These are phyloP conservation scores for Didymella glomerata DNA, from an alignment of 2,329 filamentous ascomycete species.

Conservation along the genomic window DNA sequence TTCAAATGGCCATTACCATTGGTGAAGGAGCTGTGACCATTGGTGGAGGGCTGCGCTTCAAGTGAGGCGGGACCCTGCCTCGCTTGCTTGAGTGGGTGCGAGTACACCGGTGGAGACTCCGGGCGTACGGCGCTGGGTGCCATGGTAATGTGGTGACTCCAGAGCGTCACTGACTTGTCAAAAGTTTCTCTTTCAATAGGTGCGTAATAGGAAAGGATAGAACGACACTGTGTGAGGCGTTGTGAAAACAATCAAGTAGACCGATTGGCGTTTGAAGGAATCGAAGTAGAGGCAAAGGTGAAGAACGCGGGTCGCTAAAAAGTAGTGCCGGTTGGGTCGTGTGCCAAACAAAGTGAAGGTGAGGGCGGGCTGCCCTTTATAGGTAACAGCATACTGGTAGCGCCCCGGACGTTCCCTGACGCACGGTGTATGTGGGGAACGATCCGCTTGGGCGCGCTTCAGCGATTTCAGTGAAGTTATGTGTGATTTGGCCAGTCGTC, in stretches of 20 bases:
- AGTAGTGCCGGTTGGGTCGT: constrained; percentile 1
- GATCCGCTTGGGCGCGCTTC: constrained; percentile 16
- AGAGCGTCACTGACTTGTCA: neutral
- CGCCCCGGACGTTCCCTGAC: constrained; percentile 17
- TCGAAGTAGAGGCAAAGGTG: neutral
- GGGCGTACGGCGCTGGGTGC: constrained; percentile 43
- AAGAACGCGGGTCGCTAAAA: neutral
- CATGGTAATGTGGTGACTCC: constrained; percentile 26
- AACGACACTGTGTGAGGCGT: neutral
- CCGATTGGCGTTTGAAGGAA: neutral
- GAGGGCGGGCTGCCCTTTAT: constrained; percentile 28
- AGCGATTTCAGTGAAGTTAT: constrained; percentile 10
- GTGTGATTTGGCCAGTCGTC: constrained; percentile 9
- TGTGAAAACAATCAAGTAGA: neutral
- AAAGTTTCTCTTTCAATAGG: neutral
- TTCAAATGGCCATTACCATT: constrained; percentile 29
- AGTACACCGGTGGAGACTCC: constrained; percentile 31
- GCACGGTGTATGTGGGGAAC: constrained; percentile 35
- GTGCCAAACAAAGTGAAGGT: constrained; percentile 19
- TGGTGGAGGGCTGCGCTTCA: constrained; percentile 36
- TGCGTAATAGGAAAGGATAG: neutral
- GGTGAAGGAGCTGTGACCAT: constrained; percentile 24
- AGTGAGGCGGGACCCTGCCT: constrained; percentile 33
- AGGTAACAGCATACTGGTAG: constrained; percentile 15
- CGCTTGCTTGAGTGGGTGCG: constrained; percentile 29